Conservation (phyloP, 768 basidiomycete genomes). For the Tulasnella sp. region DNA sequence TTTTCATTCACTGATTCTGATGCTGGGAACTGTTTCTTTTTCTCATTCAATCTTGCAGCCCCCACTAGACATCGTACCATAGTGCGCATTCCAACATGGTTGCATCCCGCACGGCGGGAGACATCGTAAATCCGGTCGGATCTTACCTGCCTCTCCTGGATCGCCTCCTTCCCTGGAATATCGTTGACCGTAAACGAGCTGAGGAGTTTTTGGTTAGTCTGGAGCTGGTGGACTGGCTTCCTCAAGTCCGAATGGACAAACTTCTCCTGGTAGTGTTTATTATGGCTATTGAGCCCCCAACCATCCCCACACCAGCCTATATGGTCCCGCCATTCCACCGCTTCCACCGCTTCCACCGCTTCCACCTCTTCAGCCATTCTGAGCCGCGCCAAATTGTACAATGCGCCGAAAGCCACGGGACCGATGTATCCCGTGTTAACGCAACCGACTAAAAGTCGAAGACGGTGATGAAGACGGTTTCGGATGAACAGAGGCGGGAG, state of each 20-base stretch:
- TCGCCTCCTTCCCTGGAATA: conserved; percentile 6
- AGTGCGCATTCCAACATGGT: neutral
- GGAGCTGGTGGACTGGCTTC: neutral
- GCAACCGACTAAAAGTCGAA: conserved; percentile 1
- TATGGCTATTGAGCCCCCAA: neutral
- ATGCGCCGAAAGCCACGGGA: neutral
- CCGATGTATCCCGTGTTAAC: conserved; percentile 26
- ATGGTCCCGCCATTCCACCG: neutral
- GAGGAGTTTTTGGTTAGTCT: conserved; percentile 17
- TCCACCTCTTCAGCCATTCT: neutral
- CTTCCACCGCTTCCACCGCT: neutral
- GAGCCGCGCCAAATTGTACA: neutral
- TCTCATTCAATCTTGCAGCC: no score
- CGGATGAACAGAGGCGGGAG: conserved; percentile 9
- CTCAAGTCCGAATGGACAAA: conserved; percentile 17
- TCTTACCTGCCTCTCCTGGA: conserved; percentile 8
- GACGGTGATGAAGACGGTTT: conserved; percentile 13
- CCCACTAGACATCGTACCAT: conserved; percentile 16
- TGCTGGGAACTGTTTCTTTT: no score
- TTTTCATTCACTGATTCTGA: no score
- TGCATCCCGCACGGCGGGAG: neutral
- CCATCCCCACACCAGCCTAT: conserved; percentile 1
- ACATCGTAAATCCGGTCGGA: neutral
- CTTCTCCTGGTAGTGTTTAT: neutral
- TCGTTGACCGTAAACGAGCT: neutral